Evolutionary conservation across 768 basidiomycete genomes (phyloP).

Genomic region (Tephrocybe sp.): DNA sequence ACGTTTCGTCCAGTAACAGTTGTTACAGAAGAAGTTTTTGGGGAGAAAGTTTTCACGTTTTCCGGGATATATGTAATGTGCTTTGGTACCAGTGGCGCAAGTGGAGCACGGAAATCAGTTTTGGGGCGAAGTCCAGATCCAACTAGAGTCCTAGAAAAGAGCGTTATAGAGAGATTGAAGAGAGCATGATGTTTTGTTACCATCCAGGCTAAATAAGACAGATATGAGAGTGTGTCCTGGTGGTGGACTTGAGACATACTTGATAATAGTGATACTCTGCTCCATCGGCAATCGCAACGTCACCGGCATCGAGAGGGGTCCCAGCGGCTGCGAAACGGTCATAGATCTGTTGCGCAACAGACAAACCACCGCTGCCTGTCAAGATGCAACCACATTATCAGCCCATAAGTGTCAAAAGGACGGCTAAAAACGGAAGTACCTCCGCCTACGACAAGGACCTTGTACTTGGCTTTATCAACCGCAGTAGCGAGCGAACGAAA

Average conservation of each 20-base stretch:
- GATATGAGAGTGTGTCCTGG: neutral
- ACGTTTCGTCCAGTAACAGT: constrained; percentile 70
- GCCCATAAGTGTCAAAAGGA: neutral
- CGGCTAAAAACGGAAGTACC: constrained; percentile 46
- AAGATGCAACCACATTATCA: constrained; percentile 9
- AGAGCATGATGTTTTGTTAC: constrained; percentile 36
- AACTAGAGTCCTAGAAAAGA: constrained; percentile 74
- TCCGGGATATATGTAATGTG: constrained; percentile 73
- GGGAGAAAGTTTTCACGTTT: constrained; percentile 73
- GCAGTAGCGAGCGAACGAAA: constrained; percentile 29
- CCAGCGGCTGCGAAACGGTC: constrained; percentile 73
- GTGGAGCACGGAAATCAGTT: constrained; percentile 60
- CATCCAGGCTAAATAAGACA: constrained; percentile 74
- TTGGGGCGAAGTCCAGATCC: constrained; percentile 84
- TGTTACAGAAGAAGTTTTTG: constrained; percentile 69
- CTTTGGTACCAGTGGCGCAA: constrained; percentile 70
- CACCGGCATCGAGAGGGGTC: constrained; percentile 65
- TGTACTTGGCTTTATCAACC: constrained; percentile 59
- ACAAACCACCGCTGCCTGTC: constrained; percentile 78
- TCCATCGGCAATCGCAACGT: constrained; percentile 85
- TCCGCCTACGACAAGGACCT: constrained; percentile 84
- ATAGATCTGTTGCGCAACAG: constrained; percentile 86
- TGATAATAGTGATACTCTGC: constrained; percentile 86
- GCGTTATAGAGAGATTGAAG: neutral
- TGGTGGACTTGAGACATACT: constrained; percentile 32